Evolutionary conservation across 495 filamentous ascomycete species (phyloP).

Genomic region (Acidiella bohemica): DNA sequence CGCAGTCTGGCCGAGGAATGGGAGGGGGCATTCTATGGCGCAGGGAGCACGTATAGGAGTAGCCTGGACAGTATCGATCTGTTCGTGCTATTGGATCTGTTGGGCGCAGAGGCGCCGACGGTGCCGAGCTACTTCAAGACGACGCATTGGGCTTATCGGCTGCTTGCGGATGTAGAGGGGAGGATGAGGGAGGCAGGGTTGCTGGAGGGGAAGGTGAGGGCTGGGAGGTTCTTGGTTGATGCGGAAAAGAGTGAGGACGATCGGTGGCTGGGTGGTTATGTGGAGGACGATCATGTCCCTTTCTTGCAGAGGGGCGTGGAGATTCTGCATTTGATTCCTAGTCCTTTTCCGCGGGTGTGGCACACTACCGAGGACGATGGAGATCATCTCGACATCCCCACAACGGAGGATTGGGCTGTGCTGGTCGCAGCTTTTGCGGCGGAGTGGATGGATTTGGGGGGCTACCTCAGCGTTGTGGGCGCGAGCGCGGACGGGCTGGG

Average conservation of each 20-base stretch:
- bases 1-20: slow-evolving; percentile 62
- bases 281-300: slow-evolving; percentile 78
- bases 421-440: slow-evolving; percentile 72
- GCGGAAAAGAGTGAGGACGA: slow-evolving; percentile 36
- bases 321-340: slow-evolving; percentile 74
- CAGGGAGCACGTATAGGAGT: slow-evolving; percentile 59
- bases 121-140: slow-evolving; percentile 72
- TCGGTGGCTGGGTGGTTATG: slow-evolving; percentile 32
- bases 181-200: slow-evolving; percentile 47
- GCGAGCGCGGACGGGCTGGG: neutral
- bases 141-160: slow-evolving; percentile 87
- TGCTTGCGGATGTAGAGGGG: slow-evolving; percentile 51
- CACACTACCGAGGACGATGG: slow-evolving; percentile 75
- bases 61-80: slow-evolving; percentile 65
- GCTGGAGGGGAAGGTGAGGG: slow-evolving; percentile 28
- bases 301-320: slow-evolving; percentile 78
- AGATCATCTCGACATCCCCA: slow-evolving; percentile 69
- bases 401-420: slow-evolving; percentile 75
- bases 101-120: slow-evolving; percentile 55
- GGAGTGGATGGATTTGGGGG: slow-evolving; percentile 89
- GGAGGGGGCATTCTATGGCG: slow-evolving; percentile 51
- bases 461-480: slow-evolving; percentile 34
- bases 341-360: slow-evolving; percentile 74
- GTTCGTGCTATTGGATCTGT: slow-evolving; percentile 85
- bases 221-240: slow-evolving; percentile 22